These are phyloP conservation scores for Bocquillonia castaneifolia DNA, from an alignment of 441 rosid genomes.

Conservation along the genomic window DNA sequence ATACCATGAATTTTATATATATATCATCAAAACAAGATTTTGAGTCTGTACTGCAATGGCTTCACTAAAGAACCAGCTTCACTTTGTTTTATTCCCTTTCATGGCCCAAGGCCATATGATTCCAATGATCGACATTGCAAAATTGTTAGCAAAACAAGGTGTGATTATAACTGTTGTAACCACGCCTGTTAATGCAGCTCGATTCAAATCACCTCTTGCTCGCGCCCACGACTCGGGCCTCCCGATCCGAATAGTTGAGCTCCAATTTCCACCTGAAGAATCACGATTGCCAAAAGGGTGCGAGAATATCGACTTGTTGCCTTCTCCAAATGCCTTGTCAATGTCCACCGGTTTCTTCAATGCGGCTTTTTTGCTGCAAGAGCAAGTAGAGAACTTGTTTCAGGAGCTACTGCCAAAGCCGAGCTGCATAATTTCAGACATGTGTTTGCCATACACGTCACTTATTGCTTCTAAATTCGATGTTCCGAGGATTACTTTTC, in stretches of 20 bases:
- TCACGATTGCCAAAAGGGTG: conserved; percentile 5
- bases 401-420: background rate
- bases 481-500: conserved; percentile 38
- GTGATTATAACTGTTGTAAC: background rate
- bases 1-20: background rate
- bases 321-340: background rate
- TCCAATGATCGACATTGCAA: background rate
- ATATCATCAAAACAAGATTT: background rate
- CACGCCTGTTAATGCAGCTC: background rate
- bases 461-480: conserved; percentile 28
- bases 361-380: background rate
- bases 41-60: background rate
- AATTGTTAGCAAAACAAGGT: background rate
- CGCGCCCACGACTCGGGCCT: background rate
- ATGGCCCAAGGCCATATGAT: background rate
- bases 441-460: conserved; percentile 29
- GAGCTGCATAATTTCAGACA: conserved; percentile 31
- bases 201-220: background rate
- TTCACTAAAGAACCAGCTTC: background rate
- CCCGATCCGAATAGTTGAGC: background rate
- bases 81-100: background rate
- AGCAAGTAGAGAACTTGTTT: background rate
- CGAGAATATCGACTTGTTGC: background rate
- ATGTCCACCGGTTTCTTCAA: background rate
- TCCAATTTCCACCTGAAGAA: background rate